These are phyloP conservation scores for Cytospora piceae DNA, from an alignment of 2,329 filamentous ascomycete genomes.

Conservation along the genomic window DNA sequence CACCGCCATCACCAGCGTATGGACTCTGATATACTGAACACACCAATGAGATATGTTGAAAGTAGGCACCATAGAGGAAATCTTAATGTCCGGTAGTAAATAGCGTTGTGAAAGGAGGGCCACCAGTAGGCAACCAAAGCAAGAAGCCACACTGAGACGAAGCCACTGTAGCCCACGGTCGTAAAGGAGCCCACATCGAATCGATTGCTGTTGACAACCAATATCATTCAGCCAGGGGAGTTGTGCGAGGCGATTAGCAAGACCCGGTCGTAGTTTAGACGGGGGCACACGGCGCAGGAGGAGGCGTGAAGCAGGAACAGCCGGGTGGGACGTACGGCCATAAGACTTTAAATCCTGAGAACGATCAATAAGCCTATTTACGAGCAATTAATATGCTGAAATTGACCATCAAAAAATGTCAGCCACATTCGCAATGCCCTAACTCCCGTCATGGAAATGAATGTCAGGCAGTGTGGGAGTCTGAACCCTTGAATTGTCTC, in stretches of 20 bases:
- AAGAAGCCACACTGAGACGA: neutral
- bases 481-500: neutral
- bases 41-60: neutral
- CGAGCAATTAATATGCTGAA: neutral
- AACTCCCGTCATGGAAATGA: neutral
- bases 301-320: neutral
- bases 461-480: neutral
- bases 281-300: neutral
- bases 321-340: neutral
- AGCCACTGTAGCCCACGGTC: neutral
- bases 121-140: neutral
- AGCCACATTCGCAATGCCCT: neutral
- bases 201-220: neutral
- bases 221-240: neutral
- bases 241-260: neutral
- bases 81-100: neutral
- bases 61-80: neutral
- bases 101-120: neutral
- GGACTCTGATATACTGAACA: neutral
- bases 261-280: neutral
- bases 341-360: neutral
- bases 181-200: neutral
- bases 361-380: neutral
- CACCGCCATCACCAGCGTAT: neutral
- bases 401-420: neutral